These are phyloP conservation scores for Sonneratia caseolaris DNA, from an alignment of 345 rosid species.

Conservation along the genomic window DNA sequence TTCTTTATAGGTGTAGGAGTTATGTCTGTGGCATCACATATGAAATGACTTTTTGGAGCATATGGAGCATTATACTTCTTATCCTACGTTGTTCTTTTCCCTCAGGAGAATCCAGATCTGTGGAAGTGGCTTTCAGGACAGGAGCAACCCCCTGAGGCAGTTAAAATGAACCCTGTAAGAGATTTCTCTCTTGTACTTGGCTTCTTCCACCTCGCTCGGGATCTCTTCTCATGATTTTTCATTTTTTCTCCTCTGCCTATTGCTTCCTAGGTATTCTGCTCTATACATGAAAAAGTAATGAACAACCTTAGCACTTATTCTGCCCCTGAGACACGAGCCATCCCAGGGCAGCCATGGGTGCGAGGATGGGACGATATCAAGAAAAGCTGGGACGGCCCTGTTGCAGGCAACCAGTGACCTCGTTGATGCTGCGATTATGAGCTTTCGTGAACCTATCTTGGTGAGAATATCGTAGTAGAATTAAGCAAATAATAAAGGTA, in stretches of 20 bases:
- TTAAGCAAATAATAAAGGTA: neutral
- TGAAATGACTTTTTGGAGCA: neutral
- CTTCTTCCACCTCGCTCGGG: neutral
- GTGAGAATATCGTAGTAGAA: neutral
- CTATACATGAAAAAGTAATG: slow-evolving; percentile 56
- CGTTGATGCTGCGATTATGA: neutral
- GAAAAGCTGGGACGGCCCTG: slow-evolving; percentile 38
- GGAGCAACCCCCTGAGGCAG: slow-evolving; percentile 79
- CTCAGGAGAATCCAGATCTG: slow-evolving; percentile 87
- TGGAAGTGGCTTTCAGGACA: slow-evolving; percentile 93
- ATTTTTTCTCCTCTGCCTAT: neutral
- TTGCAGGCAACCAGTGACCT: slow-evolving; percentile 49
- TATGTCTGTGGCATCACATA: too few species aligned
- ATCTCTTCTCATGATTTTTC: slow-evolving; percentile 4
- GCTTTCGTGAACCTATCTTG: neutral
- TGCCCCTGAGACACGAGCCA: slow-evolving; percentile 46
- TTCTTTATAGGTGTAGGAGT: too few species aligned
- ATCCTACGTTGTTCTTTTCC: neutral
- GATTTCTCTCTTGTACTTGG: neutral
- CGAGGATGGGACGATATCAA: slow-evolving; percentile 73
- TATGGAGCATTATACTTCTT: neutral
- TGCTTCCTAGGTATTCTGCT: slow-evolving; percentile 50
- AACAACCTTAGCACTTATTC: slow-evolving; percentile 48
- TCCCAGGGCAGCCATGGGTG: slow-evolving; percentile 61
- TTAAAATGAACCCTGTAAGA: slow-evolving; percentile 57